phyloP scores from a whole-genome alignment of 352 stramenopile species.

The Pythium sp. region DNA sequence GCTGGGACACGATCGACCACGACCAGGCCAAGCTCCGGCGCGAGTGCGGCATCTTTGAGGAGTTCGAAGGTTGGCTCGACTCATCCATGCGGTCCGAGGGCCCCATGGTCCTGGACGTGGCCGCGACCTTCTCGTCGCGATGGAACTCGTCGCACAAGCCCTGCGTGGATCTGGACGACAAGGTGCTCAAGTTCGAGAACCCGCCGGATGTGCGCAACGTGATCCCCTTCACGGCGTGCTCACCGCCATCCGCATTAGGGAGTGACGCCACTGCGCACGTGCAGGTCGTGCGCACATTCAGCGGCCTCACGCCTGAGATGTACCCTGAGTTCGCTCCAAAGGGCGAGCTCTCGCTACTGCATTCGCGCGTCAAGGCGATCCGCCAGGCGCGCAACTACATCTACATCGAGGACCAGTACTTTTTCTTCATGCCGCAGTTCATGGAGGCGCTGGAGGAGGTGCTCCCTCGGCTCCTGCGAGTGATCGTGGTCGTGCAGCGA shows the following conservation, averaged over 20 bases:
- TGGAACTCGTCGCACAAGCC: slow-evolving; percentile 51
- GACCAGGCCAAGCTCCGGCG: slow-evolving; percentile 46
- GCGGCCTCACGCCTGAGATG: slow-evolving; percentile 25
- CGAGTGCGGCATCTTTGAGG: slow-evolving; percentile 30
- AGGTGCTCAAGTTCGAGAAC: slow-evolving; percentile 49
- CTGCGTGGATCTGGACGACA: slow-evolving; percentile 36
- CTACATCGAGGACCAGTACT: slow-evolving; percentile 75
- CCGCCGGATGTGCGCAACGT: slow-evolving; percentile 23
- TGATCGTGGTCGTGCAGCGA: slow-evolving; percentile 56
- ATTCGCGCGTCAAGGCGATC: slow-evolving; percentile 57
- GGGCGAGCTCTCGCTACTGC: slow-evolving; percentile 52
- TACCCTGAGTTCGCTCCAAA: slow-evolving; percentile 48
- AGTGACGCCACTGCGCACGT: slow-evolving; percentile 21
- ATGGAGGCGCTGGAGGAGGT: slow-evolving; percentile 40
- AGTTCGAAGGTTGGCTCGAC: slow-evolving; percentile 62
- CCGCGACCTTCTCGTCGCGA: slow-evolving; percentile 56
- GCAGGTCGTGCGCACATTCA: slow-evolving; percentile 60
- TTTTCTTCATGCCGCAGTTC: slow-evolving; percentile 60
- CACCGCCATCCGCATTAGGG: not conserved
- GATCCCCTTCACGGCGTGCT: not conserved
- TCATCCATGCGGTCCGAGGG: slow-evolving; percentile 45
- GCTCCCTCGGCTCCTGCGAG: slow-evolving; percentile 39
- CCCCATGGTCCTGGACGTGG: slow-evolving; percentile 48
- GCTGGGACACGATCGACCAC: slow-evolving; percentile 61
- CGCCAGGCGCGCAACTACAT: slow-evolving; percentile 55